Percentiles rank a stretch among this genome's conserved stretches.
Conservation (phyloP, 441 rosid species). For the Pelargonium citronellum region DNA sequence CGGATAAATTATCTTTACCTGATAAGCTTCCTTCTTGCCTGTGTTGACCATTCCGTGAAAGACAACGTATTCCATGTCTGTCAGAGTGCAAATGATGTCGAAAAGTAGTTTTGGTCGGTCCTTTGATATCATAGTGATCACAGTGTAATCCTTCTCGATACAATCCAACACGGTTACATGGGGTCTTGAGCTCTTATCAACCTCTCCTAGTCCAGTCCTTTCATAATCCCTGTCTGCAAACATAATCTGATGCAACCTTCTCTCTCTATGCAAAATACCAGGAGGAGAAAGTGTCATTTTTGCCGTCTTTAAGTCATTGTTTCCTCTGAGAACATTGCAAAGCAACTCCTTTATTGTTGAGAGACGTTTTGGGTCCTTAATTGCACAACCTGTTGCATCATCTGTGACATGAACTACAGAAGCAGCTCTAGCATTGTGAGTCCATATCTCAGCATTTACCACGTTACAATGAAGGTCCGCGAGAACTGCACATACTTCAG, state of each 20-base stretch:
- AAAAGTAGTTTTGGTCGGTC: conserved; percentile 92
- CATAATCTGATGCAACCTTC: conserved; percentile 92
- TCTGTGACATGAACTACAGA: conserved; percentile 84
- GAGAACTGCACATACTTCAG: conserved; percentile 86
- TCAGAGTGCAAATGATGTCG: conserved; percentile 78
- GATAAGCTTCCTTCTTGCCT: conserved; percentile 71
- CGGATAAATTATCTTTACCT: conserved; percentile 39
- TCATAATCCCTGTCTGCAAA: conserved; percentile 85
- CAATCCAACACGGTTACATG: conserved; percentile 53
- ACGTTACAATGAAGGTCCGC: conserved; percentile 74
- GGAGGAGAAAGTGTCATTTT: conserved; percentile 63
- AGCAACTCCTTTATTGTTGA: conserved; percentile 58
- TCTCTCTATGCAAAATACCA: conserved; percentile 58
- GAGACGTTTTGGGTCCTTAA: conserved; percentile 55
- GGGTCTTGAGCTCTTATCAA: conserved; percentile 45
- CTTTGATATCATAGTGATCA: conserved; percentile 71
- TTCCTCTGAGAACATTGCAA: conserved; percentile 59
- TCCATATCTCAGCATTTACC: conserved; percentile 88
- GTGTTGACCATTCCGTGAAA: conserved; percentile 85
- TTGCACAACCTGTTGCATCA: conserved; percentile 46
- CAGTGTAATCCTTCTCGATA: conserved; percentile 76
- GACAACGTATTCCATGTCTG: conserved; percentile 91
- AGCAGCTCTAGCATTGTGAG: conserved; percentile 87
- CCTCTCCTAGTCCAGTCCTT: conserved; percentile 39
- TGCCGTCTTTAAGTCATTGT: conserved; percentile 54